Evolutionary conservation across 2,329 filamentous ascomycete species (phyloP).

Genomic region (Fusarium subglutinans): DNA sequence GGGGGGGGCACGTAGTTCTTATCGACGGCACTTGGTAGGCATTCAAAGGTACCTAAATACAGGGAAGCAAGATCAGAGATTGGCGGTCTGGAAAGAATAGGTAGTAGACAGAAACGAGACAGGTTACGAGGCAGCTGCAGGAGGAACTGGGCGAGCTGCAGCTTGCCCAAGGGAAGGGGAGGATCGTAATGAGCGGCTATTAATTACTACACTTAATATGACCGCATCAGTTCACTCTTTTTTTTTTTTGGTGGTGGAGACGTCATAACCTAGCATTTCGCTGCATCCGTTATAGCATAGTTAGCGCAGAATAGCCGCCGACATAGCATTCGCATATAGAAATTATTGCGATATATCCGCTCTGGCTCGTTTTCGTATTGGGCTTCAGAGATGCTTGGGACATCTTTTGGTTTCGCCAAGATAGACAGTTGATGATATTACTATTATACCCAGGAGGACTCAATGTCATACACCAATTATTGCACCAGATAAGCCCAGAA

Average conservation of each 20-base stretch:
- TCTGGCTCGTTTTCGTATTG: slow-evolving; percentile 36
- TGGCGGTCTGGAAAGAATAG: slow-evolving; percentile 2
- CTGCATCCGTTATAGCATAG: slow-evolving; percentile 5
- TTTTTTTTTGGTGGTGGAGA: slow-evolving; percentile 33
- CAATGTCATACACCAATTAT: slow-evolving; percentile 32
- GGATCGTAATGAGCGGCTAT: slow-evolving; percentile 25
- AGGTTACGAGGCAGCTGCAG: neutral
- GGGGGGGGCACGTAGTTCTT: slow-evolving; percentile 10
- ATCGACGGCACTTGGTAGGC: slow-evolving; percentile 10
- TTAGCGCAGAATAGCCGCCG: slow-evolving; percentile 20
- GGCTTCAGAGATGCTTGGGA: neutral
- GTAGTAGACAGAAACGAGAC: neutral
- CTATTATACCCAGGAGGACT: slow-evolving; percentile 21
- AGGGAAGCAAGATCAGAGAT: neutral
- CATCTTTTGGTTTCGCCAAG: slow-evolving; percentile 18
- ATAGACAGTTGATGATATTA: slow-evolving; percentile 38
- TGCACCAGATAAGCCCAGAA: slow-evolving; percentile 9
- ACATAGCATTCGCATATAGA: slow-evolving; percentile 36
- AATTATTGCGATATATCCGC: slow-evolving; percentile 24
- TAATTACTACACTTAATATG: slow-evolving; percentile 16
- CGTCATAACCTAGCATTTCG: slow-evolving; percentile 37
- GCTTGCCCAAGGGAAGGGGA: neutral
- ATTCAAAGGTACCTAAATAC: slow-evolving; percentile 3
- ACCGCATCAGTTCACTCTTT: slow-evolving; percentile 36
- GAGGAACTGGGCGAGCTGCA: slow-evolving; percentile 10